These are phyloP conservation scores for Colletotrichum theobromicola DNA, from an alignment of 2,329 filamentous ascomycete species.

Conservation along the genomic window DNA sequence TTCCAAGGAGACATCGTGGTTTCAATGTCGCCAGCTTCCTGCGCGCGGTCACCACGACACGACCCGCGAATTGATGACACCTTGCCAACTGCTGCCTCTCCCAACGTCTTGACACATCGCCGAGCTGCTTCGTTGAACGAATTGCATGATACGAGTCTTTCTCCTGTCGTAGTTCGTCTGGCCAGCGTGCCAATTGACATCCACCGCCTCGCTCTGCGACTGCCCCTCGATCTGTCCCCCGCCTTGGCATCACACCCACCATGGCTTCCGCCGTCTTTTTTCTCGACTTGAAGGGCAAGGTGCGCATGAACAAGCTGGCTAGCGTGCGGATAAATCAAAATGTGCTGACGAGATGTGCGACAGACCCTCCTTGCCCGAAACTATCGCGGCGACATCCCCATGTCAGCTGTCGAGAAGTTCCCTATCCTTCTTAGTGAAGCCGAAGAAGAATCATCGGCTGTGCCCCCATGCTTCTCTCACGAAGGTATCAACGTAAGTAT, in stretches of 20 bases:
- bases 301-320: constrained; percentile 37
- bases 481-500: constrained; percentile 92
- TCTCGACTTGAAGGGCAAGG: constrained; percentile 99
- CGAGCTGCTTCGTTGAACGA: background rate
- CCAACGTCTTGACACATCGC: background rate
- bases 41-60: background rate
- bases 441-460: constrained; percentile 97
- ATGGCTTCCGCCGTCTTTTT: constrained; percentile 99
- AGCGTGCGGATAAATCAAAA: background rate
- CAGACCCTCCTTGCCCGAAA: constrained; percentile 98
- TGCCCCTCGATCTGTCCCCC: constrained; percentile 26
- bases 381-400: constrained; percentile 97
- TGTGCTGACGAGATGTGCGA: constrained; percentile 25
- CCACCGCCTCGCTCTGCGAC: constrained; percentile 24
- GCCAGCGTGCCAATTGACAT: constrained; percentile 32
- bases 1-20: constrained; percentile 22
- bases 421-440: constrained; percentile 94
- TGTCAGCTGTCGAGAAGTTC: constrained; percentile 99
- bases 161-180: constrained; percentile 23
- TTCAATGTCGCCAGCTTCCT: constrained; percentile 19
- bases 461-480: constrained; percentile 96
- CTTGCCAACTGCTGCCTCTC: background rate
- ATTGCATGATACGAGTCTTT: constrained; percentile 4
- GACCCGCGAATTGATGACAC: constrained; percentile 8
- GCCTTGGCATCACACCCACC: constrained; percentile 35